Percentiles rank a stretch among this genome's conserved stretches.
These are phyloP conservation scores for Hamamelis virginiana DNA, from an alignment of 164 flowering plant genomes.

Conservation along the genomic window DNA sequence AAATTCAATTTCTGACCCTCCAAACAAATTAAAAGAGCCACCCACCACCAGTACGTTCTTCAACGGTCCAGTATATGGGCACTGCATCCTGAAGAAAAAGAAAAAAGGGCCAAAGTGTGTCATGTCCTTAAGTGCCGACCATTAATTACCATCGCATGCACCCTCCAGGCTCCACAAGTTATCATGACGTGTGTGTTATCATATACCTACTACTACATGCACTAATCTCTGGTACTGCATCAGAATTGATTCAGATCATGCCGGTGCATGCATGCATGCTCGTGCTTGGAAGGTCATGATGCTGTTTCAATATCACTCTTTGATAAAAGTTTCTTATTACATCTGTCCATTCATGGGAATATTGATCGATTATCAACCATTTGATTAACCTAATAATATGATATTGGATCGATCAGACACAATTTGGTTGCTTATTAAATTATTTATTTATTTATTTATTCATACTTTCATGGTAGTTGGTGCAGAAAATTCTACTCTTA, in stretches of 20 bases:
- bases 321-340: too few species aligned
- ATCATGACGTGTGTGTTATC: conserved; percentile 2
- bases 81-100: background rate
- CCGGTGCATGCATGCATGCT: background rate
- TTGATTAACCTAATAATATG: too few species aligned
- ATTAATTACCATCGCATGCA: conserved; percentile 3
- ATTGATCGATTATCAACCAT: too few species aligned
- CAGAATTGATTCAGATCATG: background rate
- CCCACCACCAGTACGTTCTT: background rate
- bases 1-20: background rate
- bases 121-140: background rate
- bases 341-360: too few species aligned
- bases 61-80: too few species aligned
- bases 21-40: too few species aligned
- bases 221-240: background rate
- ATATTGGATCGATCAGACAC: too few species aligned
- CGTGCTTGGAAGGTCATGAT: conserved; percentile 4
- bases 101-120: background rate
- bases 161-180: background rate
- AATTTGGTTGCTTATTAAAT: too few species aligned
- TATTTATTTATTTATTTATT: too few species aligned
- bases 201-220: too few species aligned
- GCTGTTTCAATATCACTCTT: background rate
- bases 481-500: too few species aligned
- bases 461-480: too few species aligned